Evolutionary conservation across 805 yeast genomes (phyloP), one percentile per base, ranked within the genome.

Genomic region (Torulaspora maleeae): DNA sequence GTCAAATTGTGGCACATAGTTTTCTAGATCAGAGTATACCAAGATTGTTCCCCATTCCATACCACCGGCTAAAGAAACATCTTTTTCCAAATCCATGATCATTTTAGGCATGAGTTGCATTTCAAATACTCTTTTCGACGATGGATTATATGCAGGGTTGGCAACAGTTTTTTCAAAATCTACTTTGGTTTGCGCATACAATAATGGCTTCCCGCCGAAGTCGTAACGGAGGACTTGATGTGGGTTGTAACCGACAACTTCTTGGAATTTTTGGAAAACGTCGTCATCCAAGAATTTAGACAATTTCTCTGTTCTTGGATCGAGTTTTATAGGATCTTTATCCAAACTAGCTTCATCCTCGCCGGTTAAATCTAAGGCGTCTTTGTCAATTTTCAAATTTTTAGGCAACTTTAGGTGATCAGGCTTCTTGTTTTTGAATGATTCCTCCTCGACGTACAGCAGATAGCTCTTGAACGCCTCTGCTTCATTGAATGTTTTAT

Each of bases 1-100:
- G 50, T 84, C 89, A 36, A 79, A 65, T 20, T 63, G 50, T 10
- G 88, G 82, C 12, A 72, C 66, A 49, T 70, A 78, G 59, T 86
- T 95, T 52, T 79, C 82, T 6, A 67, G 65, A 54, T 86, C 89
- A 0, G 96, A 86, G 34, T 82, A 86, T 1, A 91, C 85, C 20
- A 87, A 69, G 25, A 93, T 85, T 0, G 98, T 86, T 1, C 97
- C 98, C 99, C 99, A 93, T 51, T 91, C 95, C 95, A 91, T 91
- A 10, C 98, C 97, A 28, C 79, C 79, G 35, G 75, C 56, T 2
- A 85, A 69, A 40, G 63, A 69, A 12, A 63, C 58, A 24, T 68
- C 65, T 35, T 71, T 72, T 60, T 91, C 97, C 36, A 93, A 72
- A 57, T 87, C 91, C 41, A 86, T 72, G 43, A 93, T 91, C 43